These are phyloP conservation scores for Yamadazyma dushanensis DNA, from an alignment of 1,139 yeast genomes.

Conservation along the genomic window DNA sequence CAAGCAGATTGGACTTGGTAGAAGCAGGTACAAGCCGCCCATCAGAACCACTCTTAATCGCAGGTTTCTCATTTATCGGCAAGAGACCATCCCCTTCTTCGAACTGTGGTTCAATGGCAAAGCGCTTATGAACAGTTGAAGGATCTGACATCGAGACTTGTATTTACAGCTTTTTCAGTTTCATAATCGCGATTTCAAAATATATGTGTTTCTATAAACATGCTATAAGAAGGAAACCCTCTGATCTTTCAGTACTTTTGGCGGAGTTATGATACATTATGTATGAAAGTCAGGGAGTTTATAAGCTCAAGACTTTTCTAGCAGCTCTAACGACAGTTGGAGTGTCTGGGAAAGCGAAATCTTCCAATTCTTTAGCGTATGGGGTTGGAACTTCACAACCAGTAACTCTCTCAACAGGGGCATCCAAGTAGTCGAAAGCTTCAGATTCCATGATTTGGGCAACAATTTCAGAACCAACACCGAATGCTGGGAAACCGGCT, in stretches of 20 bases:
- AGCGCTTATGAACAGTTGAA: constrained; percentile 16
- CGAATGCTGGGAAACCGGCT: constrained; percentile 97
- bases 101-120: constrained; percentile 9
- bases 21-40: not conserved
- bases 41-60: constrained; percentile 13
- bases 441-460: constrained; percentile 99
- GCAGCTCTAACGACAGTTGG: constrained; percentile 89
- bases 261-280: not conserved
- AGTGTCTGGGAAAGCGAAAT: constrained; percentile 97
- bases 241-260: constrained; percentile 3
- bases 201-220: constrained; percentile 6
- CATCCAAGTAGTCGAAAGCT: constrained; percentile 97
- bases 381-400: constrained; percentile 99
- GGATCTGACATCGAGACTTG: constrained; percentile 12
- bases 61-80: constrained; percentile 28
- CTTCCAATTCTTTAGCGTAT: constrained; percentile 94
- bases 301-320: constrained; percentile 81
- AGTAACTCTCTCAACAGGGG: constrained; percentile 97
- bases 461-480: constrained; percentile 97
- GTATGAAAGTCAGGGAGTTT: constrained; percentile 13
- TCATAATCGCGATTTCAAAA: constrained; percentile 1
- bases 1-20: constrained; percentile 20
- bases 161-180: not conserved
- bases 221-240: constrained; percentile 2
- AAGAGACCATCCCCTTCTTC: constrained; percentile 20